Percentiles rank a stretch among this genome's conserved stretches.
Evolutionary conservation across 345 rosid genomes (phyloP).

Genomic region (Pugionium cornutum): DNA sequence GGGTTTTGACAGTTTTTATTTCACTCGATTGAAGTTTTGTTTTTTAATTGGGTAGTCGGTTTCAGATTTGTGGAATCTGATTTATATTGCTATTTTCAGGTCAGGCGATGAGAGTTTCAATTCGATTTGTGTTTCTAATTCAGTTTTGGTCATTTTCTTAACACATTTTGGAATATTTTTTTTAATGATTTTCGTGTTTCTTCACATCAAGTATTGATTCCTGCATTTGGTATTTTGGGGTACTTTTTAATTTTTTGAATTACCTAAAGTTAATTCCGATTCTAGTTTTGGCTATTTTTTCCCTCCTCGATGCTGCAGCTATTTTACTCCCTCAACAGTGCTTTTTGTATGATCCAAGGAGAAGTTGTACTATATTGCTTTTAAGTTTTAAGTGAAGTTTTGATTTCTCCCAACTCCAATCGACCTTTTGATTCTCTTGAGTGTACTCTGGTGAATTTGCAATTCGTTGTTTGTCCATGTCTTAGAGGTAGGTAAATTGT

Average conservation of each 20-base stretch:
- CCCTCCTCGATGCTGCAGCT: conserved; percentile 27
- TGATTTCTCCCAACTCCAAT: background rate
- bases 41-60: conserved; percentile 2
- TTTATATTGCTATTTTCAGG: conserved; percentile 3
- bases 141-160: background rate
- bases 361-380: background rate
- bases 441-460: background rate
- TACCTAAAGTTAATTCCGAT: conserved; percentile 6
- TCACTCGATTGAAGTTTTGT: conserved; percentile 19
- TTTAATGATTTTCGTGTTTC: conserved; percentile 11
- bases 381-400: conserved; percentile 5
- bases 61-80: conserved; percentile 28
- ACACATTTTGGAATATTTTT: conserved; percentile 2
- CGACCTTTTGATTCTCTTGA: background rate
- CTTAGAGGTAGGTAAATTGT: conserved; percentile 6
- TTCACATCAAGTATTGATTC: background rate
- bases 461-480: background rate
- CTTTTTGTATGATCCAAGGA: conserved; percentile 36
- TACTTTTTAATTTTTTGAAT: background rate
- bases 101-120: background rate
- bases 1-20: conserved; percentile 16
- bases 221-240: conserved; percentile 11
- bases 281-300: conserved; percentile 3
- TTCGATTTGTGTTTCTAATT: background rate
- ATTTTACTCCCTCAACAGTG: conserved; percentile 11